phyloP scores from a whole-genome alignment of 139 green algal genomes.

The Microglena sp. region DNA sequence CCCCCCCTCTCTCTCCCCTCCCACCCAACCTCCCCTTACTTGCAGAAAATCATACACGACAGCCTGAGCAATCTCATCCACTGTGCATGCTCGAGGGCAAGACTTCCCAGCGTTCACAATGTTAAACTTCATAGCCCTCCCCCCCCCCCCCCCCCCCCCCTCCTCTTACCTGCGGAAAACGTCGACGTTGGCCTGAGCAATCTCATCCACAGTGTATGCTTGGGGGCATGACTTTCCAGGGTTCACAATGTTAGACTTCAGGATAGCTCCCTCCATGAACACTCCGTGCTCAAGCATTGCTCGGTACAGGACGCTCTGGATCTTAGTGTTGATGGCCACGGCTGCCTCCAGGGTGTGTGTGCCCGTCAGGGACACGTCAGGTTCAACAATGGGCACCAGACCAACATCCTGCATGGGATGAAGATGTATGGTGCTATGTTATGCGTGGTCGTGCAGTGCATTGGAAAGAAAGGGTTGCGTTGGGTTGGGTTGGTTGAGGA shows the following conservation, averaged over 20 bases:
- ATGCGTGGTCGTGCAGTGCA: too few relatives aligned
- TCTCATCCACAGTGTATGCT: slow-evolving; percentile 43
- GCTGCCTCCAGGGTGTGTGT: slow-evolving; percentile 36
- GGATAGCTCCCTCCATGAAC: slow-evolving; percentile 41
- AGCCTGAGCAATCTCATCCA: slow-evolving; percentile 44
- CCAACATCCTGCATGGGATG: slow-evolving; percentile 24
- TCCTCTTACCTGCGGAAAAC: slow-evolving; percentile 14
- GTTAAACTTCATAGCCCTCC: slow-evolving; percentile 50
- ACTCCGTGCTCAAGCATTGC: slow-evolving; percentile 43
- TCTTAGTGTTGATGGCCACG: slow-evolving; percentile 36
- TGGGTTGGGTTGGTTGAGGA: too few relatives aligned
- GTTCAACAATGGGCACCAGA: slow-evolving; percentile 45
- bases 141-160: too few relatives aligned
- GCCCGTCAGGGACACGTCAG: slow-evolving; percentile 39
- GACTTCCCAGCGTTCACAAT: slow-evolving; percentile 43
- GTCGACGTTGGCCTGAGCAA: slow-evolving; percentile 25
- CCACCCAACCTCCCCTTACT: too few relatives aligned
- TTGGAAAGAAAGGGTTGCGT: too few relatives aligned
- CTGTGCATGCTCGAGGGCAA: slow-evolving; percentile 33
- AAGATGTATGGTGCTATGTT: neutral
- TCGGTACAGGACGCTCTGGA: slow-evolving; percentile 37
- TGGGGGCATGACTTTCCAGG: slow-evolving; percentile 35
- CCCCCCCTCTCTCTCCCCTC: too few relatives aligned
- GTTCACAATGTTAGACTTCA: slow-evolving; percentile 51
- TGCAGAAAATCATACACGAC: too few relatives aligned